Conservation (phyloP, 768 basidiomycete genomes). For the Mycena galopus region DNA sequence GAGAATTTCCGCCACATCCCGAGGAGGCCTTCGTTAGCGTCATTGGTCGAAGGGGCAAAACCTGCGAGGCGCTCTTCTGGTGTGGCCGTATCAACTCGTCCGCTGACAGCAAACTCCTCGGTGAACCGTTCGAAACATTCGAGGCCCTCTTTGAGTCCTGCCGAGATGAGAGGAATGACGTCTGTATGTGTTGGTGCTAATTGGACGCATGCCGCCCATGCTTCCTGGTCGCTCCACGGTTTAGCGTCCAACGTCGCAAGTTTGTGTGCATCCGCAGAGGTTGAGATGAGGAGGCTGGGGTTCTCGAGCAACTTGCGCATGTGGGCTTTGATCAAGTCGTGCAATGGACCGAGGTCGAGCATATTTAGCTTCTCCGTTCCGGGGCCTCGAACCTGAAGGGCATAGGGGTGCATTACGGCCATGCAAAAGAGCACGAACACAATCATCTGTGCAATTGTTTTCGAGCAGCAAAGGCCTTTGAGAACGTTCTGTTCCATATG, state of each 20-base stretch:
- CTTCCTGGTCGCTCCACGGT: conserved; percentile 7
- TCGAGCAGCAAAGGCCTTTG: conserved; percentile 34
- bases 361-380: conserved; percentile 28
- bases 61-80: background rate
- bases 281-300: background rate
- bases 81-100: background rate
- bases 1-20: conserved; percentile 6
- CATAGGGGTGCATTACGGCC: conserved; percentile 36
- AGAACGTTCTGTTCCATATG: conserved; percentile 40
- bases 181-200: background rate
- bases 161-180: background rate
- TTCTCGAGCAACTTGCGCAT: background rate
- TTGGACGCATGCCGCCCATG: background rate
- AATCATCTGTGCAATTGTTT: conserved; percentile 32
- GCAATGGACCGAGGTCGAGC: conserved; percentile 35
- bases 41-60: background rate
- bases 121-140: conserved; percentile 11
- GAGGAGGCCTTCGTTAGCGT: conserved; percentile 15
- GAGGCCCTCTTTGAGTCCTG: background rate
- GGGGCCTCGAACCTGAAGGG: conserved; percentile 18
- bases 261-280: background rate
- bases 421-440: conserved; percentile 29
- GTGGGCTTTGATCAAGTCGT: conserved; percentile 11
- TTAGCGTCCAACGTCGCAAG: background rate
- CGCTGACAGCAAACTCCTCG: background rate